A percentile compares a stretch with the other conserved stretches of the same genome.
Conservation (phyloP, 2,329 filamentous ascomycete genomes). For the Beauveria asiatica region DNA sequence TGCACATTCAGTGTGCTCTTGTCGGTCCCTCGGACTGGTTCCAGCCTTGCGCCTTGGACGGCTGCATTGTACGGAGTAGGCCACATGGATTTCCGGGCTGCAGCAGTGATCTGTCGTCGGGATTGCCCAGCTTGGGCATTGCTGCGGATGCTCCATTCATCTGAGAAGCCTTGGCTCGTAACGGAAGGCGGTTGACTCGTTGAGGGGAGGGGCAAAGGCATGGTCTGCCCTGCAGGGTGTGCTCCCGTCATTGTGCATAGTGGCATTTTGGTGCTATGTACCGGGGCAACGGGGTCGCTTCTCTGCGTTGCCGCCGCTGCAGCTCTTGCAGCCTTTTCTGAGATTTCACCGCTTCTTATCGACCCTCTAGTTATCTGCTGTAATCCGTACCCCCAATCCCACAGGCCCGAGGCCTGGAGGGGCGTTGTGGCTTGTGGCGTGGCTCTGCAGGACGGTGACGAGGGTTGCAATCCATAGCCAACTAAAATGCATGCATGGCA, state of each 20-base stretch:
- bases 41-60: background rate
- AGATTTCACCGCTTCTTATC: background rate
- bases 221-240: background rate
- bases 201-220: background rate
- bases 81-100: background rate
- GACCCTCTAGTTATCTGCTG: background rate
- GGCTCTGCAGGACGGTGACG: background rate
- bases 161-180: background rate
- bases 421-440: background rate
- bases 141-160: background rate
- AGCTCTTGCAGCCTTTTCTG: background rate
- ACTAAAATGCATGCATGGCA: background rate
- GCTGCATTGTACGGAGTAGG: background rate
- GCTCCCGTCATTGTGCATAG: background rate
- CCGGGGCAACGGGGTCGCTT: too few relatives aligned
- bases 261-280: too few relatives aligned
- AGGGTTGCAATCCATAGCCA: background rate
- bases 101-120: background rate
- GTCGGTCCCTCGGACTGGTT: background rate
- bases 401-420: background rate
- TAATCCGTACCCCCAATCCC: background rate
- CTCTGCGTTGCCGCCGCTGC: too few relatives aligned
- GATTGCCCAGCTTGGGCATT: background rate
- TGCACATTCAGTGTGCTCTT: background rate
- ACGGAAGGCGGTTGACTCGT: background rate